A percentile compares a stretch with the other conserved stretches of the same genome.
phyloP scores from a whole-genome alignment of 2,329 filamentous ascomycete species.

The Talaromyces verruculosus region DNA sequence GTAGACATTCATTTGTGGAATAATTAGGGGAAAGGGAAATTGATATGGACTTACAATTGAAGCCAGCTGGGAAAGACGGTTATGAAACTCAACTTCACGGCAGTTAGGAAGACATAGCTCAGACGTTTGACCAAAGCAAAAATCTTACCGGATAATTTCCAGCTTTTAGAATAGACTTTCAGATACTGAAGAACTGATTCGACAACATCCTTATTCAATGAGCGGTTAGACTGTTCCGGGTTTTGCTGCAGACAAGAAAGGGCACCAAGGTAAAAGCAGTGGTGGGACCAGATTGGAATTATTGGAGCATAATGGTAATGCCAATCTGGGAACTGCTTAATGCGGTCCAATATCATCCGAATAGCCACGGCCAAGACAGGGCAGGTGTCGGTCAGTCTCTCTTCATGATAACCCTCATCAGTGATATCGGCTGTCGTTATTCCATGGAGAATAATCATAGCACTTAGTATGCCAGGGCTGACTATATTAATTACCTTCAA shows the following conservation, averaged over 20 bases:
- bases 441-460: conserved; percentile 9
- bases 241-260: conserved; percentile 13
- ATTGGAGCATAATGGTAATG: conserved; percentile 13
- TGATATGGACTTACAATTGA: conserved; percentile 10
- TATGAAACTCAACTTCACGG: background rate
- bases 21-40: background rate
- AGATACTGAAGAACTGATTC: conserved; percentile 10
- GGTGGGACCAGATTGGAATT: conserved; percentile 14
- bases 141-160: conserved; percentile 11
- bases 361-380: conserved; percentile 1
- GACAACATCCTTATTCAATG: conserved; percentile 1
- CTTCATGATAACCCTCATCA: background rate
- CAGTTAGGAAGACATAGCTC: background rate
- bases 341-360: conserved; percentile 13
- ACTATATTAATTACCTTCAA: background rate
- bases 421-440: background rate
- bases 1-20: background rate
- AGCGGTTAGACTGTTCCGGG: background rate
- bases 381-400: conserved; percentile 1
- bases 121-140: background rate
- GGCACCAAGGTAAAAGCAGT: conserved; percentile 13
- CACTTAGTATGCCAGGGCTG: background rate
- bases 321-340: conserved; percentile 13
- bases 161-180: conserved; percentile 5
- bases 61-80: conserved; percentile 7